Percentiles rank a stretch among this genome's conserved stretches.
Evolutionary conservation across 176 grass and related monocot genomes (phyloP).

Genomic region (Musa itinerans): DNA sequence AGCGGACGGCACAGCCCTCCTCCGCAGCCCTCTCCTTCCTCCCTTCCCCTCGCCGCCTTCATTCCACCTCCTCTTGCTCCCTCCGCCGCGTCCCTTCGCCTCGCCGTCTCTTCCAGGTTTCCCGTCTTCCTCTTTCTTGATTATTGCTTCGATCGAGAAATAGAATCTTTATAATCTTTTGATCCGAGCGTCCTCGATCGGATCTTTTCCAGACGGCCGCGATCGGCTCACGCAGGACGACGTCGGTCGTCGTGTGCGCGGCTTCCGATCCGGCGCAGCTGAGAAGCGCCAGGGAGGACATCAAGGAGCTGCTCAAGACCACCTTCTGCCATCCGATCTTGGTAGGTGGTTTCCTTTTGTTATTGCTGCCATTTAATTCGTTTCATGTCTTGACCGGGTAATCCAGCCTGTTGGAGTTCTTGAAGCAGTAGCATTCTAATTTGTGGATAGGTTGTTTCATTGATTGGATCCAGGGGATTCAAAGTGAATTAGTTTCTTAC

Average conservation of each 20-base stretch:
- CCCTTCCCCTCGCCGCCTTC: slow-evolving; percentile 22
- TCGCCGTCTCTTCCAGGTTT: slow-evolving; percentile 37
- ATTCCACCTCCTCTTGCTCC: slow-evolving; percentile 11
- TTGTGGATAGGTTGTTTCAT: not conserved
- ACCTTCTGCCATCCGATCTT: slow-evolving; percentile 81
- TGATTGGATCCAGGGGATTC: not conserved
- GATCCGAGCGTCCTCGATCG: not conserved
- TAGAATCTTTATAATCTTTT: not conserved
- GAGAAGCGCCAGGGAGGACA: slow-evolving; percentile 67
- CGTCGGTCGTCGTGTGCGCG: slow-evolving; percentile 19
- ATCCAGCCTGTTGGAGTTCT: no score
- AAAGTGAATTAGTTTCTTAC: not conserved
- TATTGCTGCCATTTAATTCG: not conserved
- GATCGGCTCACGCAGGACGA: slow-evolving; percentile 18
- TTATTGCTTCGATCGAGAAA: not conserved
- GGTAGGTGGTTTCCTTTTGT: slow-evolving; percentile 27
- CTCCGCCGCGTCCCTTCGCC: slow-evolving; percentile 15
- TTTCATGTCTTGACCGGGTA: not conserved
- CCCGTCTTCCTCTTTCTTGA: not conserved
- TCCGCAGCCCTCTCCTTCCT: slow-evolving; percentile 11
- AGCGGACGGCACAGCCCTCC: not conserved
- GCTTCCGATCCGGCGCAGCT: slow-evolving; percentile 53
- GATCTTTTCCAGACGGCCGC: slow-evolving; percentile 22
- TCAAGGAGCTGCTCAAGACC: slow-evolving; percentile 63
- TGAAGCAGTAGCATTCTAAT: no score